Conservation (phyloP, 108 stramenopile species). For the Mediolabrus comicus region DNA sequence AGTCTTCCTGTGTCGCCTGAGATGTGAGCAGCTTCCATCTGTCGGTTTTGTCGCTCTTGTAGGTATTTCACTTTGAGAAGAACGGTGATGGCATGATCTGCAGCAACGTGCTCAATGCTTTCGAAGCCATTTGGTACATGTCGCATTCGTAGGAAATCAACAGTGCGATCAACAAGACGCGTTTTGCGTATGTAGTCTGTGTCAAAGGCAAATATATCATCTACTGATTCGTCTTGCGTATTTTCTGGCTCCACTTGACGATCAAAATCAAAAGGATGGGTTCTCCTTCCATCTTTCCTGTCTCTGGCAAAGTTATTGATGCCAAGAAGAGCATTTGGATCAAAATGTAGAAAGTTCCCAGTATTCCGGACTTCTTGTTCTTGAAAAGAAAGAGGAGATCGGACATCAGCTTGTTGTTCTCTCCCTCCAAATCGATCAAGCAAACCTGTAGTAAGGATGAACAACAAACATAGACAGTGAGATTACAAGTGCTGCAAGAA, state of each 20-base stretch:
- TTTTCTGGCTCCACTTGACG: neutral
- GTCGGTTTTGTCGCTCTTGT: conserved; percentile 42
- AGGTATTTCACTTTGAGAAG: conserved; percentile 46
- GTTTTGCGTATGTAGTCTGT: conserved; percentile 51
- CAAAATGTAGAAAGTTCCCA: conserved; percentile 11
- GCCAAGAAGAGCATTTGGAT: conserved; percentile 1
- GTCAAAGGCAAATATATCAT: conserved; percentile 46
- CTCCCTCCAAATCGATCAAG: conserved; percentile 51
- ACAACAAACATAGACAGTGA: neutral
- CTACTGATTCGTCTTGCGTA: neutral
- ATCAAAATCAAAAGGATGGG: neutral
- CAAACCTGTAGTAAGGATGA: neutral
- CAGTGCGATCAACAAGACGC: conserved; percentile 66
- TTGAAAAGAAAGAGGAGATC: conserved; percentile 1
- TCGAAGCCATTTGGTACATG: conserved; percentile 67
- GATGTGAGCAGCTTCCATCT: conserved; percentile 6
- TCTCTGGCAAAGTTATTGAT: conserved; percentile 7
- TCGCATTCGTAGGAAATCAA: conserved; percentile 78
- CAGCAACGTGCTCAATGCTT: conserved; percentile 21
- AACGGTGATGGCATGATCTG: conserved; percentile 41
- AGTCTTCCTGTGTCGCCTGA: neutral
- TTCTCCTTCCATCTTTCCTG: neutral
- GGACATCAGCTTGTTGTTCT: conserved; percentile 19
- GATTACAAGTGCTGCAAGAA: neutral
- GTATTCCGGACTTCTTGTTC: conserved; percentile 28